Conservation (phyloP, 371 early-diverging fungal genomes). For the Rhizopus stolonifer region DNA sequence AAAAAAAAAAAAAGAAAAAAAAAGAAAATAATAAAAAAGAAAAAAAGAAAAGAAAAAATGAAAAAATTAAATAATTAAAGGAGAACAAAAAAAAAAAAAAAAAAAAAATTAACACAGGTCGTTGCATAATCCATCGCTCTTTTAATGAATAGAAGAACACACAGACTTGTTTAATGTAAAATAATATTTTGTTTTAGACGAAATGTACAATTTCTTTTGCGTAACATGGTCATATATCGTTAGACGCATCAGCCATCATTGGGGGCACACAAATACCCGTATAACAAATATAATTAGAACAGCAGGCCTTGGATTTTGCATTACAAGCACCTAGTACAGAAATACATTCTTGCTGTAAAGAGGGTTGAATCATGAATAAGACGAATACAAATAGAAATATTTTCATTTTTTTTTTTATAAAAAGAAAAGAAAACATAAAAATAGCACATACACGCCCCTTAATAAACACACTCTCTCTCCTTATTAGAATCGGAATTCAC, state of each 20-base stretch:
- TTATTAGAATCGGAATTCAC: conserved; percentile 9
- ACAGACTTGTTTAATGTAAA: background rate
- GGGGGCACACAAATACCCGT: background rate
- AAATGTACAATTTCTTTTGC: background rate
- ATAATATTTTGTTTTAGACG: too few species aligned
- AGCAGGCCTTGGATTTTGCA: background rate
- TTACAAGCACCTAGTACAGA: background rate
- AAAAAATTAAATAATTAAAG: background rate
- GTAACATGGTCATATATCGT: background rate
- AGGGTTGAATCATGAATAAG: background rate
- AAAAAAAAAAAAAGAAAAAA: background rate
- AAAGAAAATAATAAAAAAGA: conserved; percentile 1
- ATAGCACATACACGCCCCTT: background rate
- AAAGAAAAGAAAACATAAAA: background rate
- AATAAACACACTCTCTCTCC: background rate
- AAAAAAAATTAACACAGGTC: background rate
- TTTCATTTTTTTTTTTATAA: background rate
- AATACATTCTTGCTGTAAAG: conserved; percentile 1
- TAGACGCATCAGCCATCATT: background rate
- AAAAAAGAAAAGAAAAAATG: background rate
- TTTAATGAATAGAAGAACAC: background rate
- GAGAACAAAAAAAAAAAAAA: background rate
- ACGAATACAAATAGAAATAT: background rate
- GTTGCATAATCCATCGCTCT: conserved; percentile 1
- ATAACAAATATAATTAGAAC: background rate